Evolutionary conservation across 1,139 yeast genomes (phyloP).

Genomic region (Blastobotrys serpentis): DNA sequence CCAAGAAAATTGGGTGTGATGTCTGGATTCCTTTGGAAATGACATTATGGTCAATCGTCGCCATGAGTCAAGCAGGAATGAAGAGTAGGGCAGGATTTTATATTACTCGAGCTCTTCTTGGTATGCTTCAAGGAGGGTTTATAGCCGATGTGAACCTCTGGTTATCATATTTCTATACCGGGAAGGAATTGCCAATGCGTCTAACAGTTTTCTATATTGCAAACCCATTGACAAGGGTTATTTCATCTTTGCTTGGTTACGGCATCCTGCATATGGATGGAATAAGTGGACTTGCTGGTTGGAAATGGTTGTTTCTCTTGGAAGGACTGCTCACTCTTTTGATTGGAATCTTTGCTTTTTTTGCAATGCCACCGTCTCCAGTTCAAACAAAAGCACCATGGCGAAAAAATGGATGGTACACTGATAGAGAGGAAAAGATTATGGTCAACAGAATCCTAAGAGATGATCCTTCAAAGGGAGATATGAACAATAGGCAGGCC

Average conservation of each 20-base stretch:
- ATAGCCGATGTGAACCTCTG: slow-evolving; percentile 53
- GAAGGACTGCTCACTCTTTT: slow-evolving; percentile 53
- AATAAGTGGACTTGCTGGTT: slow-evolving; percentile 42
- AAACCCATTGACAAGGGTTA: slow-evolving; percentile 30
- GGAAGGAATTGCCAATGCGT: slow-evolving; percentile 49
- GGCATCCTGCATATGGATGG: slow-evolving; percentile 48
- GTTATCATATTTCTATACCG: slow-evolving; percentile 54
- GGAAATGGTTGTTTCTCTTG: slow-evolving; percentile 60
- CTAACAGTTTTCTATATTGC: slow-evolving; percentile 46
- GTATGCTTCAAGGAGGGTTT: slow-evolving; percentile 54
- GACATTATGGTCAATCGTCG: slow-evolving; percentile 51
- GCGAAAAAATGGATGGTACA: slow-evolving; percentile 58
- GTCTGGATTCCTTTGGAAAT: slow-evolving; percentile 55
- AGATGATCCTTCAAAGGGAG: slow-evolving; percentile 67
- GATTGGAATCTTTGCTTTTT: slow-evolving; percentile 51
- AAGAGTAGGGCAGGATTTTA: slow-evolving; percentile 41
- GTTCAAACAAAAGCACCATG: slow-evolving; percentile 50
- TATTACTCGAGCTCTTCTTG: slow-evolving; percentile 48
- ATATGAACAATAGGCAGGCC: slow-evolving; percentile 64
- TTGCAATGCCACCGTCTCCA: slow-evolving; percentile 56
- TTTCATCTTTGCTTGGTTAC: slow-evolving; percentile 45
- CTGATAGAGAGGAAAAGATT: slow-evolving; percentile 56
- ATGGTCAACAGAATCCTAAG: slow-evolving; percentile 59
- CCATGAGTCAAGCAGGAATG: slow-evolving; percentile 47
- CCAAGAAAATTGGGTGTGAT: slow-evolving; percentile 55